Evolutionary conservation across 441 rosid species (phyloP).

Genomic region (Cnidoscolus chayamansa): DNA sequence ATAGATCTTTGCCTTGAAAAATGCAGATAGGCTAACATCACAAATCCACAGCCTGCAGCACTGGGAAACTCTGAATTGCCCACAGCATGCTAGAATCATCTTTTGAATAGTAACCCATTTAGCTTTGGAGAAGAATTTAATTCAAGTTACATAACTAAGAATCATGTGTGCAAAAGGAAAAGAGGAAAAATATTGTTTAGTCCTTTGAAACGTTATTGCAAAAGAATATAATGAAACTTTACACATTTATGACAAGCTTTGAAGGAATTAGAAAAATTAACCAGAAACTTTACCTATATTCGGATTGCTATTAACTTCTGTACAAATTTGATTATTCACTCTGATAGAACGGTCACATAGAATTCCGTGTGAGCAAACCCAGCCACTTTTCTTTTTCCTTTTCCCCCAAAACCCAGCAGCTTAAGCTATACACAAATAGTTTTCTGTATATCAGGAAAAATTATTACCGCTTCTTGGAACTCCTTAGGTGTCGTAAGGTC

Average conservation of each 20-base stretch:
- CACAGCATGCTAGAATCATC: no score
- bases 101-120: no score
- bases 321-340: constrained; percentile 39
- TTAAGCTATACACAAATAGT: constrained; percentile 35
- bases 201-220: background rate
- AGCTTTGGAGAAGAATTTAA: no score
- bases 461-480: constrained; percentile 43
- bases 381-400: background rate
- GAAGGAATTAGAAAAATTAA: constrained; percentile 14
- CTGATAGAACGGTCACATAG: constrained; percentile 12
- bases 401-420: constrained; percentile 11
- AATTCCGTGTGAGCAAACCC: constrained; percentile 14
- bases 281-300: constrained; percentile 27
- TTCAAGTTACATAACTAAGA: no score
- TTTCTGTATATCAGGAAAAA: constrained; percentile 16
- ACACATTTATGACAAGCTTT: background rate
- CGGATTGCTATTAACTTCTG: constrained; percentile 26
- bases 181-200: background rate
- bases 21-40: no score
- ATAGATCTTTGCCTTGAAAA: no score
- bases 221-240: background rate
- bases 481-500: constrained; percentile 62
- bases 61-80: no score
- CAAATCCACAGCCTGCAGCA: no score
- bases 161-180: background rate